Evolutionary conservation across 129 eudicot species (phyloP), one percentile per base, ranked within the genome.

Genomic region (Saussurea involucrata): DNA sequence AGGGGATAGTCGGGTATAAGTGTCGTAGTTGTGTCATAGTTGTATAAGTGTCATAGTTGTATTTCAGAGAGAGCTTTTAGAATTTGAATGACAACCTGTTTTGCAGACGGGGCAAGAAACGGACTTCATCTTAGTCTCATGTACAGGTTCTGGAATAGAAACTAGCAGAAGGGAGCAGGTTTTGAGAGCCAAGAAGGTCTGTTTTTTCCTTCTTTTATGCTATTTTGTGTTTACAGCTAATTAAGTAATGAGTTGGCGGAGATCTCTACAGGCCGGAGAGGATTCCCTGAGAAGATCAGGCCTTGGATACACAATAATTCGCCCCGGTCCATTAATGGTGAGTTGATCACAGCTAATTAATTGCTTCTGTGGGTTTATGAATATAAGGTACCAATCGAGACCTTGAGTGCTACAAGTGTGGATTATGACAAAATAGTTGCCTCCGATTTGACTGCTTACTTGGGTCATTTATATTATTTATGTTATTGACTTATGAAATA

Each of bases 71-170:
- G 53, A 25, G 25, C 11, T 71, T 73, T 57, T 60, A 58, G 72
- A 63, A 63, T 63, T 17, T 78, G 65, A 70, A 61, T 20, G 28
- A 42, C 24, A 8, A 63, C n/a, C 32, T 69, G 71, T 74, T 66
- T 85, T 90, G 87, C 90, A 91, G 98, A 89, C 92, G n/a, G 98
- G 98, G 76, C 96, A 95, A 85, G 98, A 95, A 88, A 95, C 98
- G 22, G 98, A 95, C 74, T 95, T 95, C 74, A 83, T 95, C 84
- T 83, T 95, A 69, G 97, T 95, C 46, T 95, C 98, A n/a, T 95
- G 98, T 86, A 95, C 98, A 27, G 98, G 98, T 78, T 87, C 89
- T 0, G 98, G 97, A 82, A 81, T 95, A 74, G 98, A 95, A 61
- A 64, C 81, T 68, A 70, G 76, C 75, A 81, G 98, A 88, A 87